Percentiles rank a stretch among this genome's conserved stretches.
These are phyloP conservation scores for Pseudopithomyces chartarum DNA, from an alignment of 2,329 filamentous ascomycete genomes.

Conservation along the genomic window DNA sequence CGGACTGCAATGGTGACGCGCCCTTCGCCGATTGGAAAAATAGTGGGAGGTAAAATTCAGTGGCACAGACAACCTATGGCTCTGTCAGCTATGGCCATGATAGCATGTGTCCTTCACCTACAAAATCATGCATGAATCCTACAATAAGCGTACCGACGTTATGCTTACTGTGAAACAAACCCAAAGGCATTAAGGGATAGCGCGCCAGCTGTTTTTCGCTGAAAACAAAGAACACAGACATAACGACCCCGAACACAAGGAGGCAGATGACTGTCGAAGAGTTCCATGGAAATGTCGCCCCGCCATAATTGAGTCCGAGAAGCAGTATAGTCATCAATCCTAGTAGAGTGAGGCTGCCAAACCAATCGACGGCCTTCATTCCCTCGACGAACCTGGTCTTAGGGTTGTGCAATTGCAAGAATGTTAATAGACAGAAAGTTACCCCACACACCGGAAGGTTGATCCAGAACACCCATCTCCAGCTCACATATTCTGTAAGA, in stretches of 20 bases:
- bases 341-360: slow-evolving; percentile 52
- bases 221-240: slow-evolving; percentile 57
- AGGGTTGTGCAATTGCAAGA: slow-evolving; percentile 58
- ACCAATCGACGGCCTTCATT: slow-evolving; percentile 56
- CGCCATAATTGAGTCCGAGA: slow-evolving; percentile 56
- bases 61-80: slow-evolving; percentile 62
- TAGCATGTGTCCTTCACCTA: slow-evolving; percentile 13
- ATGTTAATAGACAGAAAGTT: slow-evolving; percentile 20
- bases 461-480: slow-evolving; percentile 46
- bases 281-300: slow-evolving; percentile 44
- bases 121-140: slow-evolving; percentile 49
- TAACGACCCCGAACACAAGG: slow-evolving; percentile 52
- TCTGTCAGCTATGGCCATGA: background rate
- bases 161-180: slow-evolving; percentile 60
- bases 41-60: slow-evolving; percentile 70
- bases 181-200: slow-evolving; percentile 67
- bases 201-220: slow-evolving; percentile 62
- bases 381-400: slow-evolving; percentile 50
- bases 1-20: slow-evolving; percentile 61
- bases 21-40: slow-evolving; percentile 70
- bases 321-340: slow-evolving; percentile 53
- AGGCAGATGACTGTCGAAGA: slow-evolving; percentile 58
- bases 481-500: slow-evolving; percentile 41
- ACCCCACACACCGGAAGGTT: slow-evolving; percentile 31
- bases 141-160: slow-evolving; percentile 60